phyloP scores from a whole-genome alignment of 768 basidiomycete genomes.

The Lentinus brumalis region DNA sequence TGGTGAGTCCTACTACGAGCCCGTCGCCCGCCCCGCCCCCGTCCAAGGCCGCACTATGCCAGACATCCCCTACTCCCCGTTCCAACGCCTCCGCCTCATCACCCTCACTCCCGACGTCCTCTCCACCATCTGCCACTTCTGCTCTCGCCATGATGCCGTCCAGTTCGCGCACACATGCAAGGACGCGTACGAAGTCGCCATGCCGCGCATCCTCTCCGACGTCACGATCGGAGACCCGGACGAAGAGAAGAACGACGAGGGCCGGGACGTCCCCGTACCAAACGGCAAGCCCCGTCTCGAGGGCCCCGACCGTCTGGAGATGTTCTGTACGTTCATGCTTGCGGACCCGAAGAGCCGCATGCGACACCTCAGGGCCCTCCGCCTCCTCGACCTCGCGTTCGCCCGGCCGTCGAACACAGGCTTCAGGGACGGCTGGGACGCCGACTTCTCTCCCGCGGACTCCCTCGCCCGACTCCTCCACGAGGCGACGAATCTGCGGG shows the following conservation, averaged over 20 bases:
- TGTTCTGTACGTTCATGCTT: slow-evolving; percentile 21
- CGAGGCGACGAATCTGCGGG: slow-evolving; percentile 16
- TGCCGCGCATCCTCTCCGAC: slow-evolving; percentile 21
- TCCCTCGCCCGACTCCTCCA: slow-evolving; percentile 19
- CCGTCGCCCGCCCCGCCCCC: neutral
- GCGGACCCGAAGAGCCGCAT: slow-evolving; percentile 14
- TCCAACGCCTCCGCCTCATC: slow-evolving; percentile 15
- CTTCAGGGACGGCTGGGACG: slow-evolving; percentile 10
- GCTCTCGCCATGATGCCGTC: slow-evolving; percentile 18
- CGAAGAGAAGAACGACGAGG: neutral
- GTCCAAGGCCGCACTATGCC: neutral
- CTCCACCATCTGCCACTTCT: slow-evolving; percentile 19
- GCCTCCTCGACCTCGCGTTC: slow-evolving; percentile 18
- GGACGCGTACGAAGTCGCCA: slow-evolving; percentile 18
- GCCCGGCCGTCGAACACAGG: slow-evolving; percentile 9
- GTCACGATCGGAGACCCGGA: slow-evolving; percentile 20
- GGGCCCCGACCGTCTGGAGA: slow-evolving; percentile 17
- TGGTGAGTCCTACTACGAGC: slow-evolving; percentile 12
- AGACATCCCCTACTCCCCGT: neutral
- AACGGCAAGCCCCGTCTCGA: neutral
- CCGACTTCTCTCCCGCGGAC: slow-evolving; percentile 21
- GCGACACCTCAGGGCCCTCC: slow-evolving; percentile 19
- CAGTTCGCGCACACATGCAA: slow-evolving; percentile 21
- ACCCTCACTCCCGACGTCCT: slow-evolving; percentile 24
- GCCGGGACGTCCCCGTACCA: no score